Evolutionary conservation across 192 early-diverging fungal genomes (phyloP).

Genomic region (Backusella circina): DNA sequence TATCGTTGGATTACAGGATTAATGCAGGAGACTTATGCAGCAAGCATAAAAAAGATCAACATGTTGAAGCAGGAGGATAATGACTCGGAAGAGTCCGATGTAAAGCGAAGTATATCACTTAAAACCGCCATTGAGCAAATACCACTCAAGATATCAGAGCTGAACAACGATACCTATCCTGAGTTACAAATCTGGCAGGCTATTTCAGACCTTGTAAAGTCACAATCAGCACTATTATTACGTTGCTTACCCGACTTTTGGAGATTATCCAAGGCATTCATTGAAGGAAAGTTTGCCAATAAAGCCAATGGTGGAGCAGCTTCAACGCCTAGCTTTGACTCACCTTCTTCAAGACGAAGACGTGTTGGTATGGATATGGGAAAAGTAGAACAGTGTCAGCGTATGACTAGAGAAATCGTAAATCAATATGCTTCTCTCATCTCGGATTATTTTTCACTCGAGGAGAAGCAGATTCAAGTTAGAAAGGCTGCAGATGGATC

Average conservation of each 20-base stretch:
- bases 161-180: constrained; percentile 46
- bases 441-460: constrained; percentile 43
- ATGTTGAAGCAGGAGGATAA: constrained; percentile 23
- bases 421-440: constrained; percentile 59
- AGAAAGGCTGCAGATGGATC: neutral
- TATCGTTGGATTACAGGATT: constrained; percentile 82
- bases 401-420: constrained; percentile 61
- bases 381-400: constrained; percentile 62
- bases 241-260: constrained; percentile 89
- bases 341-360: constrained; percentile 26
- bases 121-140: constrained; percentile 34
- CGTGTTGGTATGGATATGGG: constrained; percentile 50
- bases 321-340: neutral
- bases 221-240: constrained; percentile 71
- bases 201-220: constrained; percentile 63
- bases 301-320: constrained; percentile 21
- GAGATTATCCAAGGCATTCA: constrained; percentile 82
- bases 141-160: constrained; percentile 26
- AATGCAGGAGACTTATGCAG: constrained; percentile 65
- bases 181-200: constrained; percentile 74
- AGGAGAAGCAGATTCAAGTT: neutral
- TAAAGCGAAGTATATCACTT: constrained; percentile 22
- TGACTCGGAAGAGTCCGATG: constrained; percentile 14
- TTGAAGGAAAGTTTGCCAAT: constrained; percentile 78
- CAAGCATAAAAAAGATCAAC: constrained; percentile 46